Evolutionary conservation across 441 rosid genomes (phyloP), one percentile per base, ranked within the genome.

Genomic region (Corymbia calophylla): DNA sequence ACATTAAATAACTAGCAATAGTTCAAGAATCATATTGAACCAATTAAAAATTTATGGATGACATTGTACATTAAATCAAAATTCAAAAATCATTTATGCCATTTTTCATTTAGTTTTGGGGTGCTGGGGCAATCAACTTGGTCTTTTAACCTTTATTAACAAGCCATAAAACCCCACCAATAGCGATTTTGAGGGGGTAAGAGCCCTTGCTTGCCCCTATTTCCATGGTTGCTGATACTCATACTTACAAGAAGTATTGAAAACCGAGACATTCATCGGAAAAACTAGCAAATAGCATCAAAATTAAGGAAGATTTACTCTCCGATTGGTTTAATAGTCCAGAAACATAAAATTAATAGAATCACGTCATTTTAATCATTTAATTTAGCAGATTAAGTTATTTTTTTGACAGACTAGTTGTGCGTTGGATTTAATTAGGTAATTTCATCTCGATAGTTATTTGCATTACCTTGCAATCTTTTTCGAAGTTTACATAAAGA

Each of bases 31-130:
- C 2, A 66, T 66, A 17, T 16, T 31, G 12, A 66, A 66, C 5
- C 5, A 31, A 66, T n/a, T 16, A 66, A 66, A 66, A 66, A 2
- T 66, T 8, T 2, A 31, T 16, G 2, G 2, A 31, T 5, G 6
- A 2, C 0, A 66, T 66, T 66, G 3, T 14, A 1, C 2, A 16
- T 68, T 16, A 1, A 31, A 31, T 2, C 16, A 16, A 31, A 68
- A 3, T 31, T 17, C 0, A 17, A 3, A 17, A 19, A 17, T 18
- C 5, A 68, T 31, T 66, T 66, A 31, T 1, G 3, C n/a, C 23
- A 68, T 31, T 31, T 66, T 68, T 3, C 44, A 6, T 19, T 2
- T 31, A 31, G 4, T 31, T 31, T 31, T 68, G 44, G 13, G 3
- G 44, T 8, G 12, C 77, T 0, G 5, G 23, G 77, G 23, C 12